Conservation (phyloP, 2,329 filamentous ascomycete species). For the Pseudocercospora macadamiae region DNA sequence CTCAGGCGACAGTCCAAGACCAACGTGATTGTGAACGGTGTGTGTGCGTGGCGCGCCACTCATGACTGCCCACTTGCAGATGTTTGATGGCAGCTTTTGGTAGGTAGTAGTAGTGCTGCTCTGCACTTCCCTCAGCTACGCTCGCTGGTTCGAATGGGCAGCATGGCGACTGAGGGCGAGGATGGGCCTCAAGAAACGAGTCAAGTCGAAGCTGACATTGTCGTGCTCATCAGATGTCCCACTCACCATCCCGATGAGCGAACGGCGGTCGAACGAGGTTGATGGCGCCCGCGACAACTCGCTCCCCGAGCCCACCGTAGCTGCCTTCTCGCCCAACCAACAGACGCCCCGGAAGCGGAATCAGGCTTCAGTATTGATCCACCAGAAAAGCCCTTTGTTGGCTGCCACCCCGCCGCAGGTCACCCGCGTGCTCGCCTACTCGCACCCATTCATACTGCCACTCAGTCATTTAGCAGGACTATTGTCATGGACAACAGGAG, state of each 20-base stretch:
- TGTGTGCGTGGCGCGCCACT: too few species aligned
- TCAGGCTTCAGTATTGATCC: slow-evolving; percentile 70
- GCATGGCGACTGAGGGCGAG: too few species aligned
- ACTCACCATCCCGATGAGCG: slow-evolving; percentile 29
- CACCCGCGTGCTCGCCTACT: slow-evolving; percentile 91
- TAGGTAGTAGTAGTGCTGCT: too few species aligned
- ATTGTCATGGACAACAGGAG: slow-evolving; percentile 89
- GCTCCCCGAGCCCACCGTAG: slow-evolving; percentile 68
- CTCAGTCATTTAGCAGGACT: slow-evolving; percentile 84
- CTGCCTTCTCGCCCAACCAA: slow-evolving; percentile 86
- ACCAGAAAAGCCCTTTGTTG: slow-evolving; percentile 92
- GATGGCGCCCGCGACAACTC: slow-evolving; percentile 24
- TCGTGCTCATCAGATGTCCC: slow-evolving; percentile 25
- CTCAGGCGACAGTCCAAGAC: slow-evolving; percentile 1
- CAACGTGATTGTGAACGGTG: too few species aligned
- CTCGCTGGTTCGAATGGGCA: too few species aligned
- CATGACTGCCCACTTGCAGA: neutral
- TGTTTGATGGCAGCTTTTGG: slow-evolving; percentile 9
- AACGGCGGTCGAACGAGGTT: slow-evolving; percentile 19
- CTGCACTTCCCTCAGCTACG: too few species aligned
- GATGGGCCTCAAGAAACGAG: neutral
- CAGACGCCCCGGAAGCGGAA: slow-evolving; percentile 48
- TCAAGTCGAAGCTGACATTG: slow-evolving; percentile 1
- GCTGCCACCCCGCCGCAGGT: slow-evolving; percentile 93
- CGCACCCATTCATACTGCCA: slow-evolving; percentile 88